These are phyloP conservation scores for Amanita pseudoporphyria DNA, from an alignment of 768 basidiomycete species.

Conservation along the genomic window DNA sequence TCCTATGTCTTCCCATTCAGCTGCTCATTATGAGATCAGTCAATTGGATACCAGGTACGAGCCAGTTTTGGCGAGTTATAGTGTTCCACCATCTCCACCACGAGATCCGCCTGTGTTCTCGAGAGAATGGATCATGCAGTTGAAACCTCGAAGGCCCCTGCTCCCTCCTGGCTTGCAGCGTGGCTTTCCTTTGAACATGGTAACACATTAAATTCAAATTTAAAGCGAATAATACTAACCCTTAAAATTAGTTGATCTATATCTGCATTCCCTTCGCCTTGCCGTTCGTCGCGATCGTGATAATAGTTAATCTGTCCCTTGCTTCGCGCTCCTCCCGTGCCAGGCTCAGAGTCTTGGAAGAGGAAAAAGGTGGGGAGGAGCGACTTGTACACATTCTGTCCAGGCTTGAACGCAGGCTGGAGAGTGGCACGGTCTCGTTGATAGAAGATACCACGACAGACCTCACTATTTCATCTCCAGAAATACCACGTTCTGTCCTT, in stretches of 20 bases:
- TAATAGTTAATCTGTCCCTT: slow-evolving; percentile 46
- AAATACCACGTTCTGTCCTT: slow-evolving; percentile 29
- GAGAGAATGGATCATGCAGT: slow-evolving; percentile 32
- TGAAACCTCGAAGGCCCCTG: slow-evolving; percentile 30
- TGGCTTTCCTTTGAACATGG: slow-evolving; percentile 62
- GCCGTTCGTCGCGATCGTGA: slow-evolving; percentile 45
- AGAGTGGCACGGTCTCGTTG: slow-evolving; percentile 23
- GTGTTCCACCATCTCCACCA: slow-evolving; percentile 28
- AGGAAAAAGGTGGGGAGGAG: slow-evolving; percentile 34
- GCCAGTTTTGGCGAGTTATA: slow-evolving; percentile 46
- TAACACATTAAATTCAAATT: slow-evolving; percentile 16
- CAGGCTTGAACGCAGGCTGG: slow-evolving; percentile 50
- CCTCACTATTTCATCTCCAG: slow-evolving; percentile 35
- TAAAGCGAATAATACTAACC: background rate
- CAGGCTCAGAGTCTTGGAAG: slow-evolving; percentile 58
- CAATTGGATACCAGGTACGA: slow-evolving; percentile 46
- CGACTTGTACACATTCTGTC: slow-evolving; percentile 49
- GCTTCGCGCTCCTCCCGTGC: slow-evolving; percentile 49
- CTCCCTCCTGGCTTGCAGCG: slow-evolving; percentile 53
- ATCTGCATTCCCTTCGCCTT: slow-evolving; percentile 53
- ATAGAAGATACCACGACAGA: slow-evolving; percentile 37
- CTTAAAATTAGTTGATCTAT: slow-evolving; percentile 37
- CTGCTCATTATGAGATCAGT: slow-evolving; percentile 23
- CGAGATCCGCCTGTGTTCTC: slow-evolving; percentile 32
- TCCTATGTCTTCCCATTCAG: background rate